Evolutionary conservation across 768 basidiomycete species (phyloP).

Genomic region (Rhodotorula toruloides): DNA sequence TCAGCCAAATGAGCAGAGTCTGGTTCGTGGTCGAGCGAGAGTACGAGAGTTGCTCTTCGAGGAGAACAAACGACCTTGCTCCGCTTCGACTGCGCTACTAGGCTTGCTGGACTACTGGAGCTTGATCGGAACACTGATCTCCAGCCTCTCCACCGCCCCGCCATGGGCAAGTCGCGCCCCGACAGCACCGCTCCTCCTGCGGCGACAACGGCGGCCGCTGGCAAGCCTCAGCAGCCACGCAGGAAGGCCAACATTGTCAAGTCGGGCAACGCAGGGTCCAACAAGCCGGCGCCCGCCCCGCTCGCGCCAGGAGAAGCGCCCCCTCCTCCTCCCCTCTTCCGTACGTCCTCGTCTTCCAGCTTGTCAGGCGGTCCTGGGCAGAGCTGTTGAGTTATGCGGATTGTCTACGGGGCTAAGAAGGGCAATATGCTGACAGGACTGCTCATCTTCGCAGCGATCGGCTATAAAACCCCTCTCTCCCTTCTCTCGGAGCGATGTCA

Average conservation of each 20-base stretch:
- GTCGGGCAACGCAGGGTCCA: conserved; percentile 17
- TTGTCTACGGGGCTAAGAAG: too few species aligned
- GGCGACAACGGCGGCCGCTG: neutral
- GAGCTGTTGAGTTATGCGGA: too few species aligned
- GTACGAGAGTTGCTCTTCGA: too few species aligned
- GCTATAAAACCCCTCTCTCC: conserved; percentile 76
- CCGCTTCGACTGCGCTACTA: too few species aligned
- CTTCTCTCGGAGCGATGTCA: conserved; percentile 83
- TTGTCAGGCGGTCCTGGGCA: too few species aligned
- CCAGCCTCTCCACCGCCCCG: too few species aligned
- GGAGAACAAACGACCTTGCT: too few species aligned
- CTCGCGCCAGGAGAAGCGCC: conserved; percentile 27
- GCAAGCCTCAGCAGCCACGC: conserved; percentile 3
- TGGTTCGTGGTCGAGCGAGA: too few species aligned
- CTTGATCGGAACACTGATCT: too few species aligned
- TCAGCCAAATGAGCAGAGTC: too few species aligned
- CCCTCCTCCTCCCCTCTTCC: conserved; percentile 34
- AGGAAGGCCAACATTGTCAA: conserved; percentile 28
- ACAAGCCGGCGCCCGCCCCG: conserved; percentile 7
- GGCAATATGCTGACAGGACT: too few species aligned
- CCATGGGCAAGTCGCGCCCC: conserved; percentile 13
- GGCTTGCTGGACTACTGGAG: conserved; percentile 3
- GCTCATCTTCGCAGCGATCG: conserved; percentile 46
- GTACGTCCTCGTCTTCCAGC: neutral
- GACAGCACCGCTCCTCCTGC: neutral